phyloP scores from a whole-genome alignment of 208 protist species.

The Crithidia thermophila region DNA sequence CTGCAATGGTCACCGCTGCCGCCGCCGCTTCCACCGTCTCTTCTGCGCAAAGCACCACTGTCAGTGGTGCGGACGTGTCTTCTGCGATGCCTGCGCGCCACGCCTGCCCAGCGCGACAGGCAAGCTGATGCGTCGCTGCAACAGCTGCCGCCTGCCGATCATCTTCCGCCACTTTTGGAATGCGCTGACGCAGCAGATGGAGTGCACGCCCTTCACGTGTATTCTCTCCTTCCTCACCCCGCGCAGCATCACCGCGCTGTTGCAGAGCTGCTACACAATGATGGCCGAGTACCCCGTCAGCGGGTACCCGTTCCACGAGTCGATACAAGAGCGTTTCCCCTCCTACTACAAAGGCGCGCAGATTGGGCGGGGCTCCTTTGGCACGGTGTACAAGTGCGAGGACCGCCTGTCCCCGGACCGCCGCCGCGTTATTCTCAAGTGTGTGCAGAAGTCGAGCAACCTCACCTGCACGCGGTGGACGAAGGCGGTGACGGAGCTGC shows the following conservation, averaged over 20 bases:
- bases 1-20: constrained; percentile 31
- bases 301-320: constrained; percentile 42
- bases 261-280: constrained; percentile 70
- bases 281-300: constrained; percentile 54
- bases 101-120: constrained; percentile 12
- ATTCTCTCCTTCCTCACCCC: constrained; percentile 67
- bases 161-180: constrained; percentile 60
- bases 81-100: constrained; percentile 72
- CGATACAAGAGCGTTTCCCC: constrained; percentile 66
- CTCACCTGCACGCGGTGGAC: constrained; percentile 46
- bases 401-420: constrained; percentile 41
- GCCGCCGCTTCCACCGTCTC: constrained; percentile 38
- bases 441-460: constrained; percentile 43
- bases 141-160: constrained; percentile 56
- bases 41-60: constrained; percentile 74
- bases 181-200: constrained; percentile 23
- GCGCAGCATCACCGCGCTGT: constrained; percentile 42
- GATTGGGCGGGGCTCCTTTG: constrained; percentile 67
- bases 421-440: constrained; percentile 64
- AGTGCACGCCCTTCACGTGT: constrained; percentile 36
- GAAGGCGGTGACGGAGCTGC: constrained; percentile 55
- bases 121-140: constrained; percentile 50
- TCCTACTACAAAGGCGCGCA: constrained; percentile 65
- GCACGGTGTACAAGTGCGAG: constrained; percentile 78
- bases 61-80: constrained; percentile 79